Conservation (phyloP, 83 land plant genomes). For the Larix sibirica region DNA sequence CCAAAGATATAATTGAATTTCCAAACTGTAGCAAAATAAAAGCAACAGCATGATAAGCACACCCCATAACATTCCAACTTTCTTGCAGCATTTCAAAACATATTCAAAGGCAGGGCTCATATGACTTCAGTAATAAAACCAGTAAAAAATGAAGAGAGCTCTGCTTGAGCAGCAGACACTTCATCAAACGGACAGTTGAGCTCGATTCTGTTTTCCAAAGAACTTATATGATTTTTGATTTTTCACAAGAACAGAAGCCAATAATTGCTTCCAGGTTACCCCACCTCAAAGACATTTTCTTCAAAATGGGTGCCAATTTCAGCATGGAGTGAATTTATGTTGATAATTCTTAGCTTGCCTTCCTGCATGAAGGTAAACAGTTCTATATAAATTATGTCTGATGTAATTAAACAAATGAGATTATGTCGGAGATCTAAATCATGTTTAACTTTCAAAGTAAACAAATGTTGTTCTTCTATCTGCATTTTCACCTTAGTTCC, state of each 20-base stretch:
- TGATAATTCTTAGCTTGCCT: slow-evolving; percentile 74
- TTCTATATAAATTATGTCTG: background rate
- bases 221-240: background rate
- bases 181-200: background rate
- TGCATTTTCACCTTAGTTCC: slow-evolving; percentile 82
- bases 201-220: background rate
- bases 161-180: background rate
- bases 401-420: background rate
- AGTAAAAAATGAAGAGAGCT: background rate
- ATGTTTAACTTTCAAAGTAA: background rate
- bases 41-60: no score
- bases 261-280: background rate
- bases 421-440: background rate
- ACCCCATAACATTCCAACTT: background rate
- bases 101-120: background rate
- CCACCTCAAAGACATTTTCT: slow-evolving; percentile 58
- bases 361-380: slow-evolving; percentile 46
- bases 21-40: no score
- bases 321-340: slow-evolving; percentile 34
- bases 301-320: slow-evolving; percentile 27
- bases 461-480: background rate
- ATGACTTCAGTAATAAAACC: background rate
- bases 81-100: background rate
- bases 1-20: no score
- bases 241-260: background rate